Evolutionary conservation across 768 basidiomycete genomes (phyloP), one percentile per base, ranked within the genome.

Genomic region (Mycena haematopus): DNA sequence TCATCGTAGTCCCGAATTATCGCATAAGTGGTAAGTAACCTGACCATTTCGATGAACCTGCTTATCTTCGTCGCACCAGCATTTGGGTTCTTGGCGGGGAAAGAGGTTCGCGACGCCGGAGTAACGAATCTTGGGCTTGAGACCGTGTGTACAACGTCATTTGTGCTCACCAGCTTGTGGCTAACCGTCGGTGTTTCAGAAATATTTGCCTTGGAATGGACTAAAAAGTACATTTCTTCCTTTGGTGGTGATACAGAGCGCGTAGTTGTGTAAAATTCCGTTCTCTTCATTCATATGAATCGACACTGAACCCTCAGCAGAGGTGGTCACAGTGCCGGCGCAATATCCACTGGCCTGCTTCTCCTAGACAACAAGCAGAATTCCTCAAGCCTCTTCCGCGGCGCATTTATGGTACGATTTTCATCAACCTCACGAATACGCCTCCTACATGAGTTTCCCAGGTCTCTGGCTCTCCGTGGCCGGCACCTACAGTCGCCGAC

Each of bases 161-260:
- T 47, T 14, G 15, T 38, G 13, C 38, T 17, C 13, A 38, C 38
- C 25, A 24, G 25, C 17, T 21, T 17, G 22, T 29, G 15, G 15
- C 22, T 24, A 17, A 25, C 45, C 19, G 42, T 27, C 19, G 17
- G 2, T 3, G 13, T 19, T n/a, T 13, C 44, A 65, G 63, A 65
- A 29, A 60, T 65, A 35, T 60, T 60, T 22, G 63, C 58, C 0
- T 54, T 65, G 31, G 50, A 65, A 29, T 65, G 63, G 52, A 29
- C 55, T 45, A 33, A 52, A 9, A 22, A 45, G 36, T 19, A 59
- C 15, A 45, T 52, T 9, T 3, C 6, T 2, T 3, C 50, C 1
- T 59, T 59, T 10, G 50, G 50, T 1, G 58, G 58, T 1, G 51
- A 52, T n/a, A 27, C 50, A 1, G 35, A 15, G 1, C 58, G 42